A percentile compares a stretch with the other conserved stretches of the same genome.
Conservation (phyloP, 345 rosid genomes). For the Moricandia moricandioides region DNA sequence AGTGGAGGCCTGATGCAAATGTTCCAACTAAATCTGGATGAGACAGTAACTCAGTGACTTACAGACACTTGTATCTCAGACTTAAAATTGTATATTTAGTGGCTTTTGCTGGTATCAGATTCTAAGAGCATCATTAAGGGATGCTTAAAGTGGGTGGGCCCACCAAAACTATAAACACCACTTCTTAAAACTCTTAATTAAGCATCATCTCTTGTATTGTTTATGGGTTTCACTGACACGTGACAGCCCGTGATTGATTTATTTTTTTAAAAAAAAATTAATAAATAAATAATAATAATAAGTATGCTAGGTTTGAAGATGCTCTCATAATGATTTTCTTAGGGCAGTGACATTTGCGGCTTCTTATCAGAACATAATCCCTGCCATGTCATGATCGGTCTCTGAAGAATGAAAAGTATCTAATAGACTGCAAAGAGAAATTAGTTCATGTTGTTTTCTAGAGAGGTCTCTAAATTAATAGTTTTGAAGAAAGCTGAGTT, state of each 20-base stretch:
- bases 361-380: conserved; percentile 17
- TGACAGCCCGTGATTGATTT: no score
- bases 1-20: no score
- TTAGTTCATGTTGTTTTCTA: neutral
- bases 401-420: neutral
- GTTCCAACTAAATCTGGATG: neutral
- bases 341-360: conserved; percentile 16
- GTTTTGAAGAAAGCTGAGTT: no score
- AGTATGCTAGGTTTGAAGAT: no score
- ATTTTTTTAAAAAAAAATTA: no score
- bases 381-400: neutral
- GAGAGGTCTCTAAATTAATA: neutral
- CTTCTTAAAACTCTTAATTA: no score
- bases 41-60: conserved; percentile 10
- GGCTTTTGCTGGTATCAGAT: conserved; percentile 24
- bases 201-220: no score
- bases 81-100: neutral
- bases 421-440: conserved; percentile 12
- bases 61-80: conserved; percentile 13
- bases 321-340: conserved; percentile 2
- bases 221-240: no score
- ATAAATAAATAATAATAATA: no score
- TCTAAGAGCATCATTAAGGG: no score
- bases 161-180: no score
- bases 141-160: no score